Evolutionary conservation across 2,329 filamentous ascomycete genomes (phyloP).

Genomic region (Orbilia blumenaviensis): DNA sequence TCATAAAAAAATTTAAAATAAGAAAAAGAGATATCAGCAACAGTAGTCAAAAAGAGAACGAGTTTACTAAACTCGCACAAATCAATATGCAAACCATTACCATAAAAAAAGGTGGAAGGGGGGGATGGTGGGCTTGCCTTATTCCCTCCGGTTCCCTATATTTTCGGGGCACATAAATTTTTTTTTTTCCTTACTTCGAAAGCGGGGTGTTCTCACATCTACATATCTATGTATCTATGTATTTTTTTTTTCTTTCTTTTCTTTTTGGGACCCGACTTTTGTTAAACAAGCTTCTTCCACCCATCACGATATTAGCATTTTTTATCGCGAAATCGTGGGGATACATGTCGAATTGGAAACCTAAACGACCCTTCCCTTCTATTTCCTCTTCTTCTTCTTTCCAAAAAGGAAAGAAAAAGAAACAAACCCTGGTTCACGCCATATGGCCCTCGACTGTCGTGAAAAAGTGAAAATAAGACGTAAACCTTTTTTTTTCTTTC

Average conservation of each 20-base stretch:
- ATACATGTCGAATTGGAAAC: slow-evolving; percentile 13
- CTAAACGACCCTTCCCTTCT: not conserved
- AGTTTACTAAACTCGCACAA: slow-evolving; percentile 41
- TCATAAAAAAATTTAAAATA: not conserved
- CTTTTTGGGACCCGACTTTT: too few species aligned
- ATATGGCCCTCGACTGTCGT: not conserved
- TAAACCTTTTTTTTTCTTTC: not conserved
- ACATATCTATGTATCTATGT: too few species aligned
- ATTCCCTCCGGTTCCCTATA: slow-evolving; percentile 17
- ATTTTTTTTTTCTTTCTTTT: too few species aligned
- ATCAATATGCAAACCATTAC: slow-evolving; percentile 51
- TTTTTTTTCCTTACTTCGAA: not conserved
- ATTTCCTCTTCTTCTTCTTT: too few species aligned
- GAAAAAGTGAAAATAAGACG: not conserved
- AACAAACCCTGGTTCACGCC: slow-evolving; percentile 1
- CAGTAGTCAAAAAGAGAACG: not conserved
- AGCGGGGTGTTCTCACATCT: slow-evolving; percentile 12
- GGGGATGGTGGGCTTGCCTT: not conserved
- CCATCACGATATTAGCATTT: slow-evolving; percentile 7
- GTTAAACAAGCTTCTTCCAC: not conserved
- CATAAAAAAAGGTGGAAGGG: slow-evolving; percentile 12
- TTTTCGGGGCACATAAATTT: slow-evolving; percentile 19
- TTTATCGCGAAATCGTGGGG: slow-evolving; percentile 43
- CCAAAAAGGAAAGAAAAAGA: too few species aligned
- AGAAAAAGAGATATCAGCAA: not conserved